phyloP scores from a whole-genome alignment of 2,329 filamentous ascomycete genomes.

The Stagonosporopsis vannaccii region DNA sequence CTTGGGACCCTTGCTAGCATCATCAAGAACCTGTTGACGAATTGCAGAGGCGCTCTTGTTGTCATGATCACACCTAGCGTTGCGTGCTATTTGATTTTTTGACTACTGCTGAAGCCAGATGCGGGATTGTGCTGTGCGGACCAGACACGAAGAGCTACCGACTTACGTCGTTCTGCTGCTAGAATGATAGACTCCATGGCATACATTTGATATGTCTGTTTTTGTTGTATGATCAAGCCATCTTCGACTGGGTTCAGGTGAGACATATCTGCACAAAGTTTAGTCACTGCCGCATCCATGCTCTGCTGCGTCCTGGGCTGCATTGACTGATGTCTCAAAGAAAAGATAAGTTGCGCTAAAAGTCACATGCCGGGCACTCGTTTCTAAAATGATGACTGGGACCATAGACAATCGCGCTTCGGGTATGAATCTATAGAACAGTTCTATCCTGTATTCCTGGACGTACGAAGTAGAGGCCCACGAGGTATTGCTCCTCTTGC shows the following conservation, averaged over 20 bases:
- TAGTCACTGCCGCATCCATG: not conserved
- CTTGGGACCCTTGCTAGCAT: not conserved
- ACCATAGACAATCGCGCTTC: not conserved
- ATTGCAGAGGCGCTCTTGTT: not conserved
- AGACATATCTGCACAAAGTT: not conserved
- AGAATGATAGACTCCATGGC: not conserved
- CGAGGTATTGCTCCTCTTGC: not conserved
- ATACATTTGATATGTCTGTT: not conserved
- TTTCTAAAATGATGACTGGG: not conserved
- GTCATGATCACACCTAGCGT: not conserved
- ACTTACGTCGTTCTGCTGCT: not conserved
- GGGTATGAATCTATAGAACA: not conserved
- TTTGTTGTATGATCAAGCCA: not conserved
- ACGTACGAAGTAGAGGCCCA: not conserved
- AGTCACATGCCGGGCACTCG: not conserved
- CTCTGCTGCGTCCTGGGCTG: not conserved
- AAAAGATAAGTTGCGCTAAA: not conserved
- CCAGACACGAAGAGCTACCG: not conserved
- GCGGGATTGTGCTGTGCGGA: not conserved
- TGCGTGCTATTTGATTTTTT: not conserved
- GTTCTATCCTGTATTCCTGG: not conserved
- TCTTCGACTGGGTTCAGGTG: too few species aligned
- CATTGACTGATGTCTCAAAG: not conserved
- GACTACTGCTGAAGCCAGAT: too few species aligned
- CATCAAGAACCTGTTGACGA: not conserved